Evolutionary conservation across 495 filamentous ascomycete genomes (phyloP).

Genomic region (Xylaria nigripes): DNA sequence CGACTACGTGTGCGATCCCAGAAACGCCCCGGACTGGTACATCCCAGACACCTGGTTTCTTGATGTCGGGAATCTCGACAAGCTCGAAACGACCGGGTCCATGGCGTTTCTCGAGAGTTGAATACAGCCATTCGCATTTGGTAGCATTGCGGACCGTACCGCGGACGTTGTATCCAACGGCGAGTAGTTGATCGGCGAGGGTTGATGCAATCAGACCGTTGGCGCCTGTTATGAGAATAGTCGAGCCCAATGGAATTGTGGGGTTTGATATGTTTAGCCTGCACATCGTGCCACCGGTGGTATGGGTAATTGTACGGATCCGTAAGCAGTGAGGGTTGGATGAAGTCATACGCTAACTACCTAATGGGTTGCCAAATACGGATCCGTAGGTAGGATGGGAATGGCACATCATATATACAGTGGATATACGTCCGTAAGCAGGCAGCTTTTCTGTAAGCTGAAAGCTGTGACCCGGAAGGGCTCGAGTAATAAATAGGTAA

Average conservation of each 20-base stretch:
- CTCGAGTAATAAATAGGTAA: too few relatives aligned
- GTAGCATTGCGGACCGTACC: slow-evolving; percentile 18
- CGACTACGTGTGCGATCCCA: slow-evolving; percentile 22
- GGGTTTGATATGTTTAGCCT: background rate
- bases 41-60: slow-evolving; percentile 16
- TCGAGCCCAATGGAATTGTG: slow-evolving; percentile 12
- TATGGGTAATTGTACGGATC: too few relatives aligned
- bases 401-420: too few relatives aligned
- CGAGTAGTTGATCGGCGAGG: slow-evolving; percentile 16
- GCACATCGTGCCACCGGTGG: background rate
- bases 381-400: too few relatives aligned
- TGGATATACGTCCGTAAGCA: too few relatives aligned
- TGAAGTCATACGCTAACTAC: too few relatives aligned
- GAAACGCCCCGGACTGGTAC: slow-evolving; percentile 18
- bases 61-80: slow-evolving; percentile 21
- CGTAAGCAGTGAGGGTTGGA: too few relatives aligned
- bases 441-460: too few relatives aligned
- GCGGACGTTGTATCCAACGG: slow-evolving; percentile 17
- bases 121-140: slow-evolving; percentile 11
- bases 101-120: slow-evolving; percentile 20
- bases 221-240: slow-evolving; percentile 23
- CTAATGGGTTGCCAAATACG: too few relatives aligned
- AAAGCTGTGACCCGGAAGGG: too few relatives aligned
- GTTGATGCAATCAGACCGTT: slow-evolving; percentile 26
- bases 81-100: slow-evolving; percentile 18